Evolutionary conservation across 1,139 yeast species (phyloP).

Genomic region (Schwanniomyces etchellsii): DNA sequence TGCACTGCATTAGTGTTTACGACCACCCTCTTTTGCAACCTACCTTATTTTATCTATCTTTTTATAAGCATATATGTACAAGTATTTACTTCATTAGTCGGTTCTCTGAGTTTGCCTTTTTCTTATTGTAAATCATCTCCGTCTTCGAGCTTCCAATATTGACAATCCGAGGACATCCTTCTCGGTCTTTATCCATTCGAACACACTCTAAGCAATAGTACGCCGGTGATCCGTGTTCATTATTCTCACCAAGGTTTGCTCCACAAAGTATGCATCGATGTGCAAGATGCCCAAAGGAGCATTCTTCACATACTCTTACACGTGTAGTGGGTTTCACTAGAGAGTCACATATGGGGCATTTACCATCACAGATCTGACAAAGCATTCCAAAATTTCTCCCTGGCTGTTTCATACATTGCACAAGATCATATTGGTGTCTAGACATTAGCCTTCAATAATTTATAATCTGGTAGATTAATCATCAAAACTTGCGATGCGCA

Average conservation of each 20-base stretch:
- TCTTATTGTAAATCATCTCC: constrained; percentile 61
- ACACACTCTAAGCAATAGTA: constrained; percentile 88
- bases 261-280: constrained; percentile 77
- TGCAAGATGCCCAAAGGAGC: constrained; percentile 66
- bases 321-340: constrained; percentile 68
- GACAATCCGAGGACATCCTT: constrained; percentile 86
- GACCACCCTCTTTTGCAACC: background rate
- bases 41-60: background rate
- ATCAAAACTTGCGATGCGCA: constrained; percentile 1
- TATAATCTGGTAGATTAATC: background rate
- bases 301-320: constrained; percentile 79
- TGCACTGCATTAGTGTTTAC: background rate
- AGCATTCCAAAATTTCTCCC: constrained; percentile 67
- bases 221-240: constrained; percentile 50
- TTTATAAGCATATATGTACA: no score
- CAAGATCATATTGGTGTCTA: constrained; percentile 82
- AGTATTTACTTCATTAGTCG: no score
- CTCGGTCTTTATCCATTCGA: constrained; percentile 70
- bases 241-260: constrained; percentile 36
- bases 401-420: constrained; percentile 82
- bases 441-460: constrained; percentile 52
- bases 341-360: constrained; percentile 89
- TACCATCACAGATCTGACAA: constrained; percentile 86
- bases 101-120: constrained; percentile 2
- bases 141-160: constrained; percentile 74